These are phyloP conservation scores for Cercospora nicotianae DNA, from an alignment of 2,329 filamentous ascomycete genomes.

Conservation along the genomic window DNA sequence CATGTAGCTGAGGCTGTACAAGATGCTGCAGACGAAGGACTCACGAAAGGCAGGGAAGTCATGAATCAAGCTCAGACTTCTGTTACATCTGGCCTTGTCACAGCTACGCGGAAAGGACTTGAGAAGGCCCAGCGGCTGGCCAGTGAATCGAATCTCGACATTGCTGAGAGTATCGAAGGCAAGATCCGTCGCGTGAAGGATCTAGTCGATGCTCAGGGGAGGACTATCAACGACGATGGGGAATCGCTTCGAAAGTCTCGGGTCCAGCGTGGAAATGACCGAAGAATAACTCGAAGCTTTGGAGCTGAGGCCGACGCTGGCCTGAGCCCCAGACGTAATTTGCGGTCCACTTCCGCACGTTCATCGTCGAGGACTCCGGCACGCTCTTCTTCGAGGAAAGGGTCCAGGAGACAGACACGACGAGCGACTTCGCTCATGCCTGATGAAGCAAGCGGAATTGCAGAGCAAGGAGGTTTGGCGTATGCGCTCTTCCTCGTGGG, in stretches of 20 bases:
- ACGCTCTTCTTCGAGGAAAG: not conserved
- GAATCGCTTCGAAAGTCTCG: not conserved
- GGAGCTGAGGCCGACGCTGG: not conserved
- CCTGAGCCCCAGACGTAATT: not conserved
- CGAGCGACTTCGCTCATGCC: not conserved
- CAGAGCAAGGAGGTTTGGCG: slow-evolving; percentile 4
- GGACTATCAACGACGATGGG: not conserved
- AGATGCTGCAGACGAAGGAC: not conserved
- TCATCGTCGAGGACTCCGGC: not conserved
- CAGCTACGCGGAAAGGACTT: not conserved
- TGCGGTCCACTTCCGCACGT: not conserved
- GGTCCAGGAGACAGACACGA: not conserved
- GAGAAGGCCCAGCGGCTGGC: not conserved
- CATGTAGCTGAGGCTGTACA: slow-evolving; percentile 1
- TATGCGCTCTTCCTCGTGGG: slow-evolving; percentile 5
- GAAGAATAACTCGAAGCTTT: slow-evolving; percentile 1
- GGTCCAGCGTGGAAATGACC: not conserved
- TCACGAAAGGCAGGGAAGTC: not conserved
- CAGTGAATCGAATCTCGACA: not conserved
- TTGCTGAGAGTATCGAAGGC: not conserved
- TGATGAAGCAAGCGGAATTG: not conserved
- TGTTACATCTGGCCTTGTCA: not conserved
- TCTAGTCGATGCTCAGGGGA: slow-evolving; percentile 2
- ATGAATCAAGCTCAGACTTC: not conserved
- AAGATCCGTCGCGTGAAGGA: slow-evolving; percentile 2